Evolutionary conservation across 257 asterid species (phyloP), one percentile per base, ranked within the genome.

Genomic region (Lantana camara): DNA sequence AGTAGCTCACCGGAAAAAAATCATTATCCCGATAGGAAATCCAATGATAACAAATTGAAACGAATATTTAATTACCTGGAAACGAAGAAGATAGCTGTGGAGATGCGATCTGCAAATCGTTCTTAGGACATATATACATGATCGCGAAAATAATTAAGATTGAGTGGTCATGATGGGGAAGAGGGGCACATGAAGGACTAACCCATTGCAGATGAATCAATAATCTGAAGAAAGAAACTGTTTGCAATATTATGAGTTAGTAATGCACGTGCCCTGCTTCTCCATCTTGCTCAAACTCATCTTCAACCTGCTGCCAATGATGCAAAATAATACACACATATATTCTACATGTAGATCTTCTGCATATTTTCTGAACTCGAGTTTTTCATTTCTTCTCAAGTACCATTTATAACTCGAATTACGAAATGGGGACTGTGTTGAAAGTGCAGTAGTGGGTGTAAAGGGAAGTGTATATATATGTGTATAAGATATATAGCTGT

Each of bases 231-330:
- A 7, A 5, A 37, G 16, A 50, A 30, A 48, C 47, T 11, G 41
- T 51, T 7, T 51, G 38, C 27, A 51, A 5, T 0, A 14, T 53
- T 49, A 59, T 48, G 86, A 80, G 96, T 76, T 81, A 81, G 88
- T 76, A 83, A 77, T 83, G 95, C 98, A 91, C 96, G 96, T 91
- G 95, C 96, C 98, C 98, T 91, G 98, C 98, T 91, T 91, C 98
- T 91, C 98, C 98, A 91, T 88, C 98, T 59, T 75, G 96, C 72
- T 84, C 92, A 63, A 38, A 71, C 91, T 76, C 87, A 76, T 80
- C 95, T 77, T 78, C 29, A 15, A n/a, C 9, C 57, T 38, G 27
- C 54, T 49, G n/a, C n/a, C n/a, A n/a, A n/a, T n/a, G 40, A 8
- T 47, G 45, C 45, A 23, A 44, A 8, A 54, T 0, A 32, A n/a